Conservation (phyloP, 1,284 basidiomycete genomes). For the Paramarasmius palmivorus region DNA sequence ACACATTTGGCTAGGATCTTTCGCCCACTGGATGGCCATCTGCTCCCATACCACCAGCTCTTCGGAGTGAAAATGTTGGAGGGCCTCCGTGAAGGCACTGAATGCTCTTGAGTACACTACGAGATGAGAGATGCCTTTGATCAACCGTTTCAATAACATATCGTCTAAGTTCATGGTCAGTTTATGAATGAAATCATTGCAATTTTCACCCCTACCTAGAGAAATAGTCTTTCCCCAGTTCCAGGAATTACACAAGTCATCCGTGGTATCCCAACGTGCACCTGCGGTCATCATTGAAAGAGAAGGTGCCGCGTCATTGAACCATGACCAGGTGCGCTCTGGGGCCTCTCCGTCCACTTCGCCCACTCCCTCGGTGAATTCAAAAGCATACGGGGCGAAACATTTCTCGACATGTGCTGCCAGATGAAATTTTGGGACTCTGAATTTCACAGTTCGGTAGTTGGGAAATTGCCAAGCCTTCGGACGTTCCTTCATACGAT, state of each 20-base stretch:
- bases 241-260: constrained; percentile 28
- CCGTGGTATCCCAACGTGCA: constrained; percentile 25
- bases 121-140: not conserved
- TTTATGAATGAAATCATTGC: not conserved
- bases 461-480: constrained; percentile 1
- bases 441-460: not conserved
- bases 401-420: constrained; percentile 13
- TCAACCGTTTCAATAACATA: not conserved
- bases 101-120: not conserved
- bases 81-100: not conserved
- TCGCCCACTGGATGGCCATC: too few species aligned
- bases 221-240: constrained; percentile 25
- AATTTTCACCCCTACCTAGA: constrained; percentile 15
- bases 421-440: constrained; percentile 18
- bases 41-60: too few species aligned
- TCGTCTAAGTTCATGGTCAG: not conserved
- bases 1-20: too few species aligned
- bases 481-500: constrained; percentile 6
- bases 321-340: constrained; percentile 27
- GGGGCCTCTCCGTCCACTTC: constrained; percentile 29
- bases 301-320: constrained; percentile 23
- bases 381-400: constrained; percentile 16
- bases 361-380: constrained; percentile 20
- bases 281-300: constrained; percentile 32
- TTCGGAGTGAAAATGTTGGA: too few species aligned